These are phyloP conservation scores for Schwanniomyces polymorphus DNA, from an alignment of 805 yeast species.

Conservation along the genomic window DNA sequence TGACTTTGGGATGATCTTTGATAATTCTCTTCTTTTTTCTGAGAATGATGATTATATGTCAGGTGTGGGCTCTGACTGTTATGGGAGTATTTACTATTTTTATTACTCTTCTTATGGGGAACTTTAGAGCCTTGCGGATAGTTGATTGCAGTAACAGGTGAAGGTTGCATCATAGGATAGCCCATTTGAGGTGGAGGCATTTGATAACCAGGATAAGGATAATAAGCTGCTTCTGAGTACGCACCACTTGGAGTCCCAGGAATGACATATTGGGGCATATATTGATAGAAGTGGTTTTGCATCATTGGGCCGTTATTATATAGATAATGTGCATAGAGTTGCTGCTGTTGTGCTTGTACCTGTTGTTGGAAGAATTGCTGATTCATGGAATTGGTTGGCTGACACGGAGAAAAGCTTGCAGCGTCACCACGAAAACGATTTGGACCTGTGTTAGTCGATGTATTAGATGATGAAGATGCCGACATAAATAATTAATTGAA, in stretches of 20 bases:
- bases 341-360: conserved; percentile 9
- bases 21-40: neutral
- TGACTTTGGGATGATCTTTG: neutral
- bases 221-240: conserved; percentile 2
- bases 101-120: conserved; percentile 1
- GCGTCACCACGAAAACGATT: conserved; percentile 40
- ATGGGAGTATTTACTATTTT: neutral
- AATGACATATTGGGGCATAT: conserved; percentile 10
- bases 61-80: neutral
- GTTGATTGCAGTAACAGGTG: conserved; percentile 1
- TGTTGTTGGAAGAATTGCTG: conserved; percentile 9
- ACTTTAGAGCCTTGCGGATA: conserved; percentile 1
- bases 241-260: conserved; percentile 5
- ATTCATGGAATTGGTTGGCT: conserved; percentile 10
- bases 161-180: conserved; percentile 1
- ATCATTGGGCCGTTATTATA: conserved; percentile 13
- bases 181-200: conserved; percentile 8
- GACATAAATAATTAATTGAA: conserved; percentile 13
- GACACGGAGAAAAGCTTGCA: conserved; percentile 35
- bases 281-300: conserved; percentile 11
- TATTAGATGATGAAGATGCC: conserved; percentile 22
- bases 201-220: conserved; percentile 3
- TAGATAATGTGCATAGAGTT: conserved; percentile 12
- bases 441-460: conserved; percentile 26
- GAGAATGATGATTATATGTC: neutral